Evolutionary conservation across 345 rosid genomes (phyloP), one percentile per base, ranked within the genome.

Genomic region (Eucalyptus sideroxylon): DNA sequence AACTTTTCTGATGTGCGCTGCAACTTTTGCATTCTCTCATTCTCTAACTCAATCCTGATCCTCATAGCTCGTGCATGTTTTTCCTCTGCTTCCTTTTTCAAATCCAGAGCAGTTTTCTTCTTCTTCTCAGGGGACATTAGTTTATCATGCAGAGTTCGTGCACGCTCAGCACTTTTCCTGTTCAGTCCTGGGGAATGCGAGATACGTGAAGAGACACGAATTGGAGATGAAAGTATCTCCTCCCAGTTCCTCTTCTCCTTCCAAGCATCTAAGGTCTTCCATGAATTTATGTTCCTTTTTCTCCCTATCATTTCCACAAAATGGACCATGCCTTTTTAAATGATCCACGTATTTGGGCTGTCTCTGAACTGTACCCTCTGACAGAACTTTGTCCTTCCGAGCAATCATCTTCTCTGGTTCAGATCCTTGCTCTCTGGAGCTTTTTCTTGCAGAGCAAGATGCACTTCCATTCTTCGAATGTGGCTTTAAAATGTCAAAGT

Each of bases 231-330:
- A 89, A 96, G 95, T 91, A 95, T 93, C 83, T 94, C 98, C 90
- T 94, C 96, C 98, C 96, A 96, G 69, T 95, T 95, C 90, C 98
- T 94, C 93, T 94, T 96, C 92, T 96, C 97, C 92, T 94, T 96
- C 98, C 98, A 95, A 50, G 96, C 98, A 93, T 96, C 94, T 95
- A 96, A 92, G 88, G 95, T 92, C 91, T 94, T 95, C 95, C 94
- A 88, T 89, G 96, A 88, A 91, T 91, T 88, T 44, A 90, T 86
- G 91, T 92, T 93, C 91, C 93, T 95, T 92, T 88, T 96, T 77
- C n/a, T 94, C 97, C 92, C 56, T 90, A 86, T 96, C 97, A 87
- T 92, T 96, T 86, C 94, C 96, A 42, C 90, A 37, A 50, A 88
- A 69, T 86, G 92, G 91, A 91, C 88, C 77, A 60, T 90, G 95